phyloP scores from a whole-genome alignment of 2,329 filamentous ascomycete genomes.

The Dichotomopilus funicola region DNA sequence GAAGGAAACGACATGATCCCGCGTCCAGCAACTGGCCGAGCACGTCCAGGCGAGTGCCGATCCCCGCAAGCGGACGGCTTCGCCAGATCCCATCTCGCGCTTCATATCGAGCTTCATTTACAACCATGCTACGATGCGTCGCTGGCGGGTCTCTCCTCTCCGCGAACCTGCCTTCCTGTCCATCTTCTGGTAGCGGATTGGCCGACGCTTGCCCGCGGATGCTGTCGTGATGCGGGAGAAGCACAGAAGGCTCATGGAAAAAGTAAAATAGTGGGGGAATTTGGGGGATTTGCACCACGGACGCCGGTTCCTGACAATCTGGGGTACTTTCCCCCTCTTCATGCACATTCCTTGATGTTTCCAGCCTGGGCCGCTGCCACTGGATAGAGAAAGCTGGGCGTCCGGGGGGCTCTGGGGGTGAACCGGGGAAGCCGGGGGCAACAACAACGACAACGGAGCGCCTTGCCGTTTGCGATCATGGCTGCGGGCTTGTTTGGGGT shows the following conservation, averaged over 20 bases:
- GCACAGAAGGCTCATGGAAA: not conserved
- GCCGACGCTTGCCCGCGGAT: constrained; percentile 4
- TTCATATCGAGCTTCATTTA: constrained; percentile 25
- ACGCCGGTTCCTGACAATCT: constrained; percentile 15
- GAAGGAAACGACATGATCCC: constrained; percentile 19
- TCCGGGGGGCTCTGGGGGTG: no score
- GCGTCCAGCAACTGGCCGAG: constrained; percentile 17
- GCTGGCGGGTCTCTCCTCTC: no score
- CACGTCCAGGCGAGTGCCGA: constrained; percentile 21
- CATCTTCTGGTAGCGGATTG: constrained; percentile 22
- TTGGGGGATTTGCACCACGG: constrained; percentile 15
- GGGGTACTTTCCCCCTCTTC: constrained; percentile 22
- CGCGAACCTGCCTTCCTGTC: constrained; percentile 13
- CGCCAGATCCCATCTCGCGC: constrained; percentile 20
- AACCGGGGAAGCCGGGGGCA: not conserved
- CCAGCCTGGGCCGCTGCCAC: not conserved
- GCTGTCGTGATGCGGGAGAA: not conserved
- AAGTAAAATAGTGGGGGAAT: constrained; percentile 9
- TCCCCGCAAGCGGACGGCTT: constrained; percentile 16
- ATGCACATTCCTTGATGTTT: constrained; percentile 17
- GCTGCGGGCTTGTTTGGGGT: constrained; percentile 2
- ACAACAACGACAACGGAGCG: not conserved
- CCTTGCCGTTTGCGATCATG: constrained; percentile 1
- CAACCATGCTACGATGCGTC: constrained; percentile 1
- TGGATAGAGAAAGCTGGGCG: no score